Evolutionary conservation across 2,329 filamentous ascomycete genomes (phyloP).

Genomic region (Trichoderma sp.): DNA sequence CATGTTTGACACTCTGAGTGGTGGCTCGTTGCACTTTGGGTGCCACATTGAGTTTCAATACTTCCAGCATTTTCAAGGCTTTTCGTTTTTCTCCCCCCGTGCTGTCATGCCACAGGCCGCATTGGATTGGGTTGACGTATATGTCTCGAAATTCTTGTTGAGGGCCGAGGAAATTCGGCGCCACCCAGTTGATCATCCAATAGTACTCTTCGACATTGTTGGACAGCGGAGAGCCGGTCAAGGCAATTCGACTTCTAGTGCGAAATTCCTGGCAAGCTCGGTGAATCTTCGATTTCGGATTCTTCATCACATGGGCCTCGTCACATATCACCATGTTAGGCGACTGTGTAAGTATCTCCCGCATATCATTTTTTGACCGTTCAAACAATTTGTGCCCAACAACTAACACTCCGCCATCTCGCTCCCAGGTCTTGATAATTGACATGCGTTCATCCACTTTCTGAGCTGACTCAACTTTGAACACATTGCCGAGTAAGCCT

Average conservation of each 20-base stretch:
- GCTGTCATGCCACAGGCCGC: conserved; percentile 68
- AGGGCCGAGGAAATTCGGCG: conserved; percentile 72
- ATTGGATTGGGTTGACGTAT: conserved; percentile 71
- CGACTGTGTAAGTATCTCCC: conserved; percentile 51
- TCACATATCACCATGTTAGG: conserved; percentile 78
- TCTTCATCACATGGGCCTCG: conserved; percentile 81
- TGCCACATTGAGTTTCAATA: conserved; percentile 67
- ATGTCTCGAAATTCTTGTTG: conserved; percentile 63
- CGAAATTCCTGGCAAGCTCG: conserved; percentile 56
- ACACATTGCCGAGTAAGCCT: conserved; percentile 53
- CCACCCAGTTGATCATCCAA: conserved; percentile 84
- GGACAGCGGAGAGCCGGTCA: conserved; percentile 82
- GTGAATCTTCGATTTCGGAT: conserved; percentile 52
- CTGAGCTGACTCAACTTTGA: conserved; percentile 48
- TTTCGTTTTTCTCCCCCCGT: conserved; percentile 50
- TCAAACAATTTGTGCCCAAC: conserved; percentile 63
- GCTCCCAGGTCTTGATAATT: conserved; percentile 57
- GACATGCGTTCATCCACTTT: conserved; percentile 38
- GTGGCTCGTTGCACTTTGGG: conserved; percentile 78
- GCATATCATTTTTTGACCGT: conserved; percentile 26
- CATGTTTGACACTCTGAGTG: conserved; percentile 60
- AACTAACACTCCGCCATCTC: conserved; percentile 68
- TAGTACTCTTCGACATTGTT: conserved; percentile 85
- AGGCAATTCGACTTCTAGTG: conserved; percentile 70
- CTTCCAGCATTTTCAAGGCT: conserved; percentile 64